These are phyloP conservation scores for Trichophyton simii DNA, from an alignment of 2,329 filamentous ascomycete species.

Conservation along the genomic window DNA sequence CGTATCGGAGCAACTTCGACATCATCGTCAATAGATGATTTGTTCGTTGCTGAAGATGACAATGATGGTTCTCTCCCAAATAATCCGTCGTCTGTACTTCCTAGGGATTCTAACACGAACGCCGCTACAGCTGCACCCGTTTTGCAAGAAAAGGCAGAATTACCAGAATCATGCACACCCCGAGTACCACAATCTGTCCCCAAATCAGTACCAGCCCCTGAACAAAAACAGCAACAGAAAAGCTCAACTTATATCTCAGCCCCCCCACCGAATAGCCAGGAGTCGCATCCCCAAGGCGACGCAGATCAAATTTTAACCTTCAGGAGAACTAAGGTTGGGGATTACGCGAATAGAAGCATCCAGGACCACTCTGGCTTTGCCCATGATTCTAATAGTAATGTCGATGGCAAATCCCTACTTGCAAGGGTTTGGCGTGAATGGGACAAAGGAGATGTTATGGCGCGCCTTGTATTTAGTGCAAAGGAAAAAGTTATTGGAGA, in stretches of 20 bases:
- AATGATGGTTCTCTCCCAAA: not conserved
- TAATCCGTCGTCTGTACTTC: not conserved
- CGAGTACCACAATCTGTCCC: not conserved
- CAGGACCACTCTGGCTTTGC: too few relatives aligned
- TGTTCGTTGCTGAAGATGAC: not conserved
- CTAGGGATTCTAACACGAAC: not conserved
- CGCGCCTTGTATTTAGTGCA: slow-evolving; percentile 21
- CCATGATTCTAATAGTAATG: not conserved
- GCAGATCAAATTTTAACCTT: too few relatives aligned
- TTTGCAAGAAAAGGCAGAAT: not conserved
- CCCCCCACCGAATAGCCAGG: too few relatives aligned
- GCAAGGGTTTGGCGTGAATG: not conserved
- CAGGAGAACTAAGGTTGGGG: too few relatives aligned
- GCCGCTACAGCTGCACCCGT: not conserved
- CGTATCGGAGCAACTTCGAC: not conserved
- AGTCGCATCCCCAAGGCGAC: too few relatives aligned
- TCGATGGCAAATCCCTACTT: not conserved
- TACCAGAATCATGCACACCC: not conserved
- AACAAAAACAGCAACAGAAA: not conserved
- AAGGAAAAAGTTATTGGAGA: slow-evolving; percentile 20
- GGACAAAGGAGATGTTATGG: slow-evolving; percentile 18
- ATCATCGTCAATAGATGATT: not conserved
- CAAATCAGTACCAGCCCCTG: not conserved
- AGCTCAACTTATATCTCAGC: too few relatives aligned
- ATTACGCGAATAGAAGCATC: too few relatives aligned